Percentiles rank a stretch among this genome's conserved stretches.
Conservation (phyloP, 768 basidiomycete genomes). For the Mycena galopus region DNA sequence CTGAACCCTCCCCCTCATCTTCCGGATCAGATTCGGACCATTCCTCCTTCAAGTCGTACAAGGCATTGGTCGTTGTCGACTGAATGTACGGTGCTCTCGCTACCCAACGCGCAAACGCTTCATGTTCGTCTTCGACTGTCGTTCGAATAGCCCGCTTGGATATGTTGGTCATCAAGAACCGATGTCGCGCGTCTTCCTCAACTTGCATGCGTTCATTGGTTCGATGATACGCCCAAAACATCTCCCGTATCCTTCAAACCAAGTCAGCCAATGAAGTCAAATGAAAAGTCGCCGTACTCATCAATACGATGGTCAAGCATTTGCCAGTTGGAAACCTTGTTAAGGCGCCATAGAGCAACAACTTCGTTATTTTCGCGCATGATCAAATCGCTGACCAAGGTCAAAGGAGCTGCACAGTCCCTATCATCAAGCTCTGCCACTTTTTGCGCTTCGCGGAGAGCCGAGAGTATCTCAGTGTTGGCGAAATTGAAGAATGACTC, state of each 20-base stretch:
- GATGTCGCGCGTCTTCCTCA: background rate
- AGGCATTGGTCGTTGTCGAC: too few relatives aligned
- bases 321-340: slow-evolving; percentile 20
- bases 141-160: slow-evolving; percentile 19
- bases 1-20: too few relatives aligned
- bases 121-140: slow-evolving; percentile 10
- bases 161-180: background rate
- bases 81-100: too few relatives aligned
- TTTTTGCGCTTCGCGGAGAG: background rate
- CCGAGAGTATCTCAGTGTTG: slow-evolving; percentile 1
- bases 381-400: background rate
- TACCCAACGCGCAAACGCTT: slow-evolving; percentile 15
- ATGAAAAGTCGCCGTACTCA: background rate
- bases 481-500: background rate
- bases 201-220: slow-evolving; percentile 17
- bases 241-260: background rate
- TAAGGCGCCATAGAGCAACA: background rate
- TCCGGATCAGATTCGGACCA: too few relatives aligned
- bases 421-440: background rate
- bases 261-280: background rate
- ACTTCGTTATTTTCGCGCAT: background rate
- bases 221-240: slow-evolving; percentile 19
- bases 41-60: too few relatives aligned
- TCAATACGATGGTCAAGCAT: slow-evolving; percentile 34
- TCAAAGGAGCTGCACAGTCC: background rate